phyloP scores from a whole-genome alignment of 2,329 filamentous ascomycete genomes.

The Teratosphaeria pseudoeucalypti region DNA sequence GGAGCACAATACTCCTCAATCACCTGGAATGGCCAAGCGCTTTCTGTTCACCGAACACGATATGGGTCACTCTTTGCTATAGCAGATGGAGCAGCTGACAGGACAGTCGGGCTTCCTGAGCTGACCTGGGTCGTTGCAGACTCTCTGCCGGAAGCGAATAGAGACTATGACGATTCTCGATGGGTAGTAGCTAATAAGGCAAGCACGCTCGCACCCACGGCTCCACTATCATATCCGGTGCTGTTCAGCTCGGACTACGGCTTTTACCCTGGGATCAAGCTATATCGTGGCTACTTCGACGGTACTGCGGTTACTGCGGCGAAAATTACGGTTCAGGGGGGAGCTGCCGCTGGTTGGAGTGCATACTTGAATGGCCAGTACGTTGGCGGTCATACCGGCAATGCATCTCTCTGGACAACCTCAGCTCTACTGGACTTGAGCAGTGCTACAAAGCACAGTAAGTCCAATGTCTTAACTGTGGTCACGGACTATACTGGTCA shows the following conservation, averaged over 20 bases:
- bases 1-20: conserved; percentile 1
- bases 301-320: conserved; percentile 29
- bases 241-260: conserved; percentile 33
- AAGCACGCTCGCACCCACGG: conserved; percentile 26
- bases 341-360: conserved; percentile 46
- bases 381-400: conserved; percentile 46
- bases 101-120: conserved; percentile 27
- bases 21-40: conserved; percentile 29
- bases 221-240: conserved; percentile 29
- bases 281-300: conserved; percentile 33
- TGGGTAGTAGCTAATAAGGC: conserved; percentile 34
- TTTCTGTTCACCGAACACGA: conserved; percentile 21
- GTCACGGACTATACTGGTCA: conserved; percentile 53
- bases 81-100: conserved; percentile 5
- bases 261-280: conserved; percentile 30
- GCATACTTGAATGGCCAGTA: conserved; percentile 49
- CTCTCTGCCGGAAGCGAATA: conserved; percentile 38
- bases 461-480: conserved; percentile 41
- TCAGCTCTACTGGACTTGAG: conserved; percentile 40
- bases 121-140: conserved; percentile 41
- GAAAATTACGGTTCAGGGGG: conserved; percentile 45
- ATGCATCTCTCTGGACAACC: conserved; percentile 30
- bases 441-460: conserved; percentile 32
- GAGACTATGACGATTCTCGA: conserved; percentile 34
- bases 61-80: conserved; percentile 25